A percentile compares a stretch with the other conserved stretches of the same genome.
phyloP scores from a whole-genome alignment of 352 stramenopile species.

The Thalassiosira mediterranea region DNA sequence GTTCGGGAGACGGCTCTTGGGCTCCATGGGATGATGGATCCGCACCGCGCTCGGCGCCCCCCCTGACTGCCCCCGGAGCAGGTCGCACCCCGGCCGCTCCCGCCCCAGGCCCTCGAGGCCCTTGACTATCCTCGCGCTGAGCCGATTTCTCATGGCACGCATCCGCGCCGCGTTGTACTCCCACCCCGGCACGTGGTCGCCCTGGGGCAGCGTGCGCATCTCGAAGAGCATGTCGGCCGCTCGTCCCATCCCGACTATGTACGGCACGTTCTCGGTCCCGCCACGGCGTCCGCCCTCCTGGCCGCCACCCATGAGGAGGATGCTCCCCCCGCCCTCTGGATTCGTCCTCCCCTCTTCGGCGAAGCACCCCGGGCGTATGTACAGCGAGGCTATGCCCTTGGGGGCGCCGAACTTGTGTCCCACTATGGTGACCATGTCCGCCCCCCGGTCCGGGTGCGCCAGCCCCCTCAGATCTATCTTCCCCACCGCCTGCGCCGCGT shows the following conservation, averaged over 20 bases:
- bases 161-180: conserved; percentile 67
- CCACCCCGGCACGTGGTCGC: conserved; percentile 27
- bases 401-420: conserved; percentile 98
- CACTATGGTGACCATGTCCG: conserved; percentile 95
- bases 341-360: conserved; percentile 30
- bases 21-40: conserved; percentile 87
- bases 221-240: conserved; percentile 77
- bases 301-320: conserved; percentile 89
- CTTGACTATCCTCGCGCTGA: conserved; percentile 85
- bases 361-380: conserved; percentile 73
- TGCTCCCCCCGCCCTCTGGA: conserved; percentile 49
- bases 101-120: conserved; percentile 67
- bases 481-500: conserved; percentile 95
- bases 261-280: conserved; percentile 97
- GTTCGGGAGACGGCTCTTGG: conserved; percentile 90
- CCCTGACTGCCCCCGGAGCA: conserved; percentile 9
- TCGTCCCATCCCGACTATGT: conserved; percentile 91
- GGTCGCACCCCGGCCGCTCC: too few species aligned
- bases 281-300: conserved; percentile 92
- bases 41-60: conserved; percentile 82
- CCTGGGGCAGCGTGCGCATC: neutral
- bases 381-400: conserved; percentile 89
- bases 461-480: conserved; percentile 89
- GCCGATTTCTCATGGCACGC: conserved; percentile 81
- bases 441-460: conserved; percentile 84